phyloP scores from a whole-genome alignment of 768 basidiomycete species.

The Phanerodontia chrysosporium region DNA sequence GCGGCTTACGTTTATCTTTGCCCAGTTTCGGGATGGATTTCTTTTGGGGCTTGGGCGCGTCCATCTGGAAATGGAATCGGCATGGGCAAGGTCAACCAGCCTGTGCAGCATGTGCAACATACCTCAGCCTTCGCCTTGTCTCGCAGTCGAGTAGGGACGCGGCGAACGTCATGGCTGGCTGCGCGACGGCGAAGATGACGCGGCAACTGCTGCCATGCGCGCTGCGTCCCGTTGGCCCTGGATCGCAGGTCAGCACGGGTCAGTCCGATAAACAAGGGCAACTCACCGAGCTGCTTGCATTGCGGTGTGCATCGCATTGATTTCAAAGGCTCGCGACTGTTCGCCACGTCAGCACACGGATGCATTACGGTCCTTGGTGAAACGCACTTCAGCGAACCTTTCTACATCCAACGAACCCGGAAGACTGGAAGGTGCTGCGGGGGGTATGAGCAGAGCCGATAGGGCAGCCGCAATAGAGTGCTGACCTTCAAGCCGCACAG shows the following conservation, averaged over 20 bases:
- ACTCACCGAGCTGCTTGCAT: conserved; percentile 75
- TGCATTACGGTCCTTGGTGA: not conserved
- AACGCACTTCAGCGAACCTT: conserved; percentile 73
- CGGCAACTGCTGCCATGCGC: conserved; percentile 91
- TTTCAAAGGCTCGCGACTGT: conserved; percentile 85
- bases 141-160: conserved; percentile 82
- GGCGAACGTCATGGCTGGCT: conserved; percentile 90
- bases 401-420: conserved; percentile 82
- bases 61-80: conserved; percentile 17
- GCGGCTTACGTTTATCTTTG: conserved; percentile 49
- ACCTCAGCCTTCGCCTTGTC: conserved; percentile 84
- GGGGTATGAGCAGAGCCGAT: not conserved
- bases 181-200: conserved; percentile 88
- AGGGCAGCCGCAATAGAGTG: conserved; percentile 8
- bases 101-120: conserved; percentile 18
- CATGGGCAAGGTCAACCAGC: not conserved
- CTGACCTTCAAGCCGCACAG: conserved; percentile 37
- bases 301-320: conserved; percentile 82
- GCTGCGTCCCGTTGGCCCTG: conserved; percentile 68
- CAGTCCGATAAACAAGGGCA: not conserved
- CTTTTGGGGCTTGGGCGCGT: conserved; percentile 48
- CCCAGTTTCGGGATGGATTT: conserved; percentile 60
- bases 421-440: conserved; percentile 34
- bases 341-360: not conserved
- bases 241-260: not conserved